These are phyloP conservation scores for Voacanga thouarsii DNA, from an alignment of 257 asterid genomes.

Conservation along the genomic window DNA sequence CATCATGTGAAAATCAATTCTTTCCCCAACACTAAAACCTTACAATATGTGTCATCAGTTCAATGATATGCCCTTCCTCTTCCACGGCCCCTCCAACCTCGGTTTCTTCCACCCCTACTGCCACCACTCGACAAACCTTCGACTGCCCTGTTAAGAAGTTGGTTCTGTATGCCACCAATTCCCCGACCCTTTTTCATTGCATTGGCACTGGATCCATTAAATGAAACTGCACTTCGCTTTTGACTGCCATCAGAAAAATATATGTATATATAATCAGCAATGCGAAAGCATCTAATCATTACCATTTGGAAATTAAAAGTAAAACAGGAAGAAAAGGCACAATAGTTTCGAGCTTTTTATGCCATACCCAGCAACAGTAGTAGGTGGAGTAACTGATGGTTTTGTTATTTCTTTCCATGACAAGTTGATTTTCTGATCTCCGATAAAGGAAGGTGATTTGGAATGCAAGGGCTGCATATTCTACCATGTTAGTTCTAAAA, in stretches of 20 bases:
- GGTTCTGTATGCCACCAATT: constrained; percentile 57
- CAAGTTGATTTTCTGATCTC: constrained; percentile 70
- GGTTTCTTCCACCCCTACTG: constrained; percentile 29
- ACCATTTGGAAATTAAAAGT: neutral
- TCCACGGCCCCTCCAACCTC: constrained; percentile 43
- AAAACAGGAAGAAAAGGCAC: neutral
- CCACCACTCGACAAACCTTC: constrained; percentile 58
- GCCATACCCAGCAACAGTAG: constrained; percentile 58
- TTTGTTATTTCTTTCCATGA: constrained; percentile 87
- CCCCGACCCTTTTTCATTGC: constrained; percentile 67
- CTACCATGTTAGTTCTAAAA: constrained; percentile 10
- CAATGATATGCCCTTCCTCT: constrained; percentile 55
- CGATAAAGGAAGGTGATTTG: constrained; percentile 80
- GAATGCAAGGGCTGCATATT: constrained; percentile 69
- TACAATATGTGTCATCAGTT: neutral
- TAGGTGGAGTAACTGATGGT: constrained; percentile 37
- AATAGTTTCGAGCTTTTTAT: neutral
- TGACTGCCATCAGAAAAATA: constrained; percentile 41
- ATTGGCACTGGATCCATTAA: constrained; percentile 43
- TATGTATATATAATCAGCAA: neutral
- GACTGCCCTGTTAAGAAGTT: constrained; percentile 72
- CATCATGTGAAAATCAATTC: neutral
- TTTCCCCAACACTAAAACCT: constrained; percentile 4
- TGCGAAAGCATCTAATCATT: neutral
- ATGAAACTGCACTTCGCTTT: constrained; percentile 45